Evolutionary conservation across 1,284 basidiomycete genomes (phyloP).

Genomic region (Ganoderma meredithae): DNA sequence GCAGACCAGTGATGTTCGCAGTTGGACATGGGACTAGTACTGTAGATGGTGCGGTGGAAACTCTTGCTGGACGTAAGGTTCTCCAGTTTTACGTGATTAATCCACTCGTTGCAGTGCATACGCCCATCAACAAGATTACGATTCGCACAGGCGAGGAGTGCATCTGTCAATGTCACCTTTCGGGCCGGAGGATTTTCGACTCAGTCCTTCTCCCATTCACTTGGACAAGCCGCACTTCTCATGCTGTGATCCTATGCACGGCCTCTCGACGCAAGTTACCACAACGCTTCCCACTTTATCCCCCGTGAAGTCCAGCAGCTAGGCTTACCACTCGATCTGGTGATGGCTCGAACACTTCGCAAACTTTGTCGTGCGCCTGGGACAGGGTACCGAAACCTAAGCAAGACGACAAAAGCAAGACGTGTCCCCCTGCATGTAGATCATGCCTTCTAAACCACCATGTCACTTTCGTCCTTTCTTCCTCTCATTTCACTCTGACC

Average conservation of each 20-base stretch:
- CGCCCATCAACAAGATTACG: neutral
- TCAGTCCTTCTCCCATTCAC: neutral
- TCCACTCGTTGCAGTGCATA: neutral
- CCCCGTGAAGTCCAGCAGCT: conserved; percentile 1
- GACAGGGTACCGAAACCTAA: neutral
- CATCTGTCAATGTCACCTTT: neutral
- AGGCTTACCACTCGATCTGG: neutral
- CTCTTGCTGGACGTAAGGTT: neutral
- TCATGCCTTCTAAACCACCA: neutral
- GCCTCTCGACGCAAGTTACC: neutral
- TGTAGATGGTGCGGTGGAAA: neutral
- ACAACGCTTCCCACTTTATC: neutral
- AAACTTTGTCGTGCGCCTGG: neutral
- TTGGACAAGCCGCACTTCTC: neutral
- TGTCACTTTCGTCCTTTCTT: conserved; percentile 10
- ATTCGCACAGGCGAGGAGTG: neutral
- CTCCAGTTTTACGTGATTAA: neutral
- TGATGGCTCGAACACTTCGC: neutral
- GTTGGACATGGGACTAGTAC: neutral
- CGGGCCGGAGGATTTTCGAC: neutral
- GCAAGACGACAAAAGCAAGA: conserved; percentile 1
- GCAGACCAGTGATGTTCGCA: neutral
- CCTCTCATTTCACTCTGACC: conserved; percentile 7
- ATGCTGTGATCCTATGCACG: neutral
- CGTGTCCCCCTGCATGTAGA: neutral